phyloP scores from a whole-genome alignment of 2,329 filamentous ascomycete species.

The Diplodia mutila region DNA sequence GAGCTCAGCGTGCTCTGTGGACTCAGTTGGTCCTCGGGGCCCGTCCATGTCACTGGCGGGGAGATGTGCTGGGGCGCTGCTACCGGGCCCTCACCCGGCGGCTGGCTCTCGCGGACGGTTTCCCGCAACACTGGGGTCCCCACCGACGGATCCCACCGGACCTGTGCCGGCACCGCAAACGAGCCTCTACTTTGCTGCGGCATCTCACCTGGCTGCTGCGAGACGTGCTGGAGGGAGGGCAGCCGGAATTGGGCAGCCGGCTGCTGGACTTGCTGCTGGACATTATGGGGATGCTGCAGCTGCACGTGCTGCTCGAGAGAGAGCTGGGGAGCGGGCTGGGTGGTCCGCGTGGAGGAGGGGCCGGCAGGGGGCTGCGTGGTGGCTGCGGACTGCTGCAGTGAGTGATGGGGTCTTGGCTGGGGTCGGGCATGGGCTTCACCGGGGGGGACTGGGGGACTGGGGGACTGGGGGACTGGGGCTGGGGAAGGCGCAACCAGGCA shows the following conservation, averaged over 20 bases:
- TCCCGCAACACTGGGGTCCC: conserved; percentile 12
- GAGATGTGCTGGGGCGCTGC: conserved; percentile 9
- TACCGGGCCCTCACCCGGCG: background rate
- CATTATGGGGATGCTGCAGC: background rate
- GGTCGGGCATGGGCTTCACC: background rate
- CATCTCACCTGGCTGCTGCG: conserved; percentile 10
- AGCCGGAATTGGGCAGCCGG: conserved; percentile 4
- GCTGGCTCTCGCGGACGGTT: background rate
- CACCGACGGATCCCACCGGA: conserved; percentile 22
- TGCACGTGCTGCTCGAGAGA: conserved; percentile 1
- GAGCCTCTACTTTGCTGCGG: conserved; percentile 6
- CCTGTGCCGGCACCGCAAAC: conserved; percentile 16
- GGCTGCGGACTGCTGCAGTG: background rate
- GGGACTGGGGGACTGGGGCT: background rate
- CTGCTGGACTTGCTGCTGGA: background rate
- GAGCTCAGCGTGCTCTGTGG: conserved; percentile 25
- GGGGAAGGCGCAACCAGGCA: background rate
- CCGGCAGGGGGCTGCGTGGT: background rate
- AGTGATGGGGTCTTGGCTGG: background rate
- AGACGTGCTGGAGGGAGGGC: conserved; percentile 19
- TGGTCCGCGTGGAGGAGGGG: background rate
- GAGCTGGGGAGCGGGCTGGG: background rate
- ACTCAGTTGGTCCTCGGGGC: conserved; percentile 15
- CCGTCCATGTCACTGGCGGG: conserved; percentile 7
- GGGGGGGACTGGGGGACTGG: background rate